phyloP scores from a whole-genome alignment of 106 monocot genomes.

The Phalaenopsis aphrodite region DNA sequence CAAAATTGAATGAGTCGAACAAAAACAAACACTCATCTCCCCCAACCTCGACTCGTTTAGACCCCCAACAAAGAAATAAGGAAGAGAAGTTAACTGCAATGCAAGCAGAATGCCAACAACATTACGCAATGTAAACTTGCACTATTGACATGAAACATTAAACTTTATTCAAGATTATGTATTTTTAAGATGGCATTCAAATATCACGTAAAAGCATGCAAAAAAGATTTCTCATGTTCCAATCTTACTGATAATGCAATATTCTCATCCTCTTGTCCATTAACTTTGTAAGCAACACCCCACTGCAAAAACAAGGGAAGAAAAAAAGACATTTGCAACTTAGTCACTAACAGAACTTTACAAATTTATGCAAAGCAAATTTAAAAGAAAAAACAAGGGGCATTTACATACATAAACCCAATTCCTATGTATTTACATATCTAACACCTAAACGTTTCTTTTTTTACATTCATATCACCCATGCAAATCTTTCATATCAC shows the following conservation, averaged over 20 bases:
- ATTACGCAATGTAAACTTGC: not conserved
- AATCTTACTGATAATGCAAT: constrained; percentile 53
- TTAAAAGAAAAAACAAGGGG: not conserved
- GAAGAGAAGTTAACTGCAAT: not conserved
- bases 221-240: not conserved
- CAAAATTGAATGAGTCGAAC: too few relatives aligned
- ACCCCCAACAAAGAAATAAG: too few relatives aligned
- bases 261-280: constrained; percentile 57
- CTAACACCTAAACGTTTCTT: too few relatives aligned
- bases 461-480: too few relatives aligned
- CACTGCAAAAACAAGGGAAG: constrained; percentile 31
- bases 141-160: not conserved
- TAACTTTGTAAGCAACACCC: constrained; percentile 86
- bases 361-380: not conserved
- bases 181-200: not conserved
- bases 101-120: not conserved
- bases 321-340: not conserved
- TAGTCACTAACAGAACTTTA: not conserved
- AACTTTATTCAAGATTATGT: not conserved
- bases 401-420: too few relatives aligned
- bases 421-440: too few relatives aligned
- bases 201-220: not conserved
- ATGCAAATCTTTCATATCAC: too few relatives aligned
- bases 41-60: too few relatives aligned
- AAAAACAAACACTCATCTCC: too few relatives aligned